Conservation (phyloP, 768 basidiomycete genomes). For the Termitomyces sp. region DNA sequence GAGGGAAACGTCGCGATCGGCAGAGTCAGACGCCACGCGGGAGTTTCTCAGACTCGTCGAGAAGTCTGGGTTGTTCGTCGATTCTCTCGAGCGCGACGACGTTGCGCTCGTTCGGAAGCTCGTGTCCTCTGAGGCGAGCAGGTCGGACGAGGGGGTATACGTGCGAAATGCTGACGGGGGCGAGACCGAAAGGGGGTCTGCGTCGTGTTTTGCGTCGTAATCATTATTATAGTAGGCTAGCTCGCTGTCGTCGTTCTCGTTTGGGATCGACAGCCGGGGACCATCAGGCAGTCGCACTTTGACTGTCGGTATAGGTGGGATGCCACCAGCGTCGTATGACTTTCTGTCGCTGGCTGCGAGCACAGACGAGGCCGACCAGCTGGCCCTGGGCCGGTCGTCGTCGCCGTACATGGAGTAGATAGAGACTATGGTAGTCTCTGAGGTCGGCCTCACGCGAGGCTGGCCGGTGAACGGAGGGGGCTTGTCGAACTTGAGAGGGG, state of each 20-base stretch:
- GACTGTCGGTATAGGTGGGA: slow-evolving; percentile 35
- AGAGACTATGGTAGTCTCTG: slow-evolving; percentile 76
- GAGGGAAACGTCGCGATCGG: slow-evolving; percentile 24
- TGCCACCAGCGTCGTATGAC: slow-evolving; percentile 30
- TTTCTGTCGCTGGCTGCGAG: slow-evolving; percentile 28
- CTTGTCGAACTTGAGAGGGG: slow-evolving; percentile 28
- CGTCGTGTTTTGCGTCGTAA: slow-evolving; percentile 4
- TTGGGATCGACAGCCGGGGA: slow-evolving; percentile 25
- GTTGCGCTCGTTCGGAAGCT: slow-evolving; percentile 31
- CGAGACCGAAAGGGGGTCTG: background rate
- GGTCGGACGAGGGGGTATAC: slow-evolving; percentile 20
- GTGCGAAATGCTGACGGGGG: too few relatives aligned
- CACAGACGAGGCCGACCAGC: slow-evolving; percentile 38
- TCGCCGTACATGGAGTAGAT: slow-evolving; percentile 89
- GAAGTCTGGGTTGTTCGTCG: slow-evolving; percentile 12
- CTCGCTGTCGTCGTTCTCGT: slow-evolving; percentile 21
- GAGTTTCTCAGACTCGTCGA: slow-evolving; percentile 26
- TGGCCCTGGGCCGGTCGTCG: slow-evolving; percentile 41
- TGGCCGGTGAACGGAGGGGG: slow-evolving; percentile 32
- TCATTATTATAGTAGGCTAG: slow-evolving; percentile 17
- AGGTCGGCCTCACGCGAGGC: slow-evolving; percentile 54
- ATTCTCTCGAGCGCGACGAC: slow-evolving; percentile 31
- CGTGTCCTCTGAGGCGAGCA: slow-evolving; percentile 31
- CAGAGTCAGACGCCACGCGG: slow-evolving; percentile 20
- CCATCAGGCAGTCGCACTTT: slow-evolving; percentile 30